These are phyloP conservation scores for Cucurbitaria berberidis DNA, from an alignment of 2,329 filamentous ascomycete species.

Conservation along the genomic window DNA sequence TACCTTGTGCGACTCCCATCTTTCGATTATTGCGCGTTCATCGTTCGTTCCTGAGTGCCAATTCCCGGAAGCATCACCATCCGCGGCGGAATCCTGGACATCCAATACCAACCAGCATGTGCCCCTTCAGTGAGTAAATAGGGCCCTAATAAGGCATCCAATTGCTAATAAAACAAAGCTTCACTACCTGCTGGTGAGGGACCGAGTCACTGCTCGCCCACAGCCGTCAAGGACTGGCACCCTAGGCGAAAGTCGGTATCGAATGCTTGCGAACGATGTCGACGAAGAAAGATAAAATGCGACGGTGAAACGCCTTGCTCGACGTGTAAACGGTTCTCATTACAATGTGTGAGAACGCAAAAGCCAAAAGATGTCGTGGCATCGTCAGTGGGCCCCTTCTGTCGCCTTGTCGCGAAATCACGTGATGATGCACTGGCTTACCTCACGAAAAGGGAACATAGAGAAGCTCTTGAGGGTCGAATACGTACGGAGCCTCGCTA, in stretches of 20 bases:
- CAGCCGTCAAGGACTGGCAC: constrained; percentile 44
- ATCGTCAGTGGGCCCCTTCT: constrained; percentile 35
- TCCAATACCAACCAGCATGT: constrained; percentile 35
- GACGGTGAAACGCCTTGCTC: constrained; percentile 47
- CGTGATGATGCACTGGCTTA: constrained; percentile 28
- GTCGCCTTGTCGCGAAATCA: constrained; percentile 22
- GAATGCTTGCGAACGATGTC: constrained; percentile 47
- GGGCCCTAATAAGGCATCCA: background rate
- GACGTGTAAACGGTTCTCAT: constrained; percentile 47
- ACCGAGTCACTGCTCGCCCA: constrained; percentile 38
- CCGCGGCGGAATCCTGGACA: constrained; percentile 40
- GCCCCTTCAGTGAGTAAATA: constrained; percentile 43
- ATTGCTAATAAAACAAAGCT: constrained; percentile 27
- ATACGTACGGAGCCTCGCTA: constrained; percentile 22
- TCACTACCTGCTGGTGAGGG: constrained; percentile 41
- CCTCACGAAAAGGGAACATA: constrained; percentile 38
- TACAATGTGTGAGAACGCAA: constrained; percentile 45
- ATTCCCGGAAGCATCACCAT: constrained; percentile 29
- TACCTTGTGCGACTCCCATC: constrained; percentile 25
- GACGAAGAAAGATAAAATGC: constrained; percentile 46
- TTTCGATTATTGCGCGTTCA: constrained; percentile 26
- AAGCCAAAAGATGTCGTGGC: constrained; percentile 45
- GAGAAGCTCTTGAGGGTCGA: constrained; percentile 44
- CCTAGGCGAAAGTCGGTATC: constrained; percentile 46
- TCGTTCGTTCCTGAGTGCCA: constrained; percentile 17